These are phyloP conservation scores for Aspergillus sp. DNA, from an alignment of 2,329 filamentous ascomycete species.

Conservation along the genomic window DNA sequence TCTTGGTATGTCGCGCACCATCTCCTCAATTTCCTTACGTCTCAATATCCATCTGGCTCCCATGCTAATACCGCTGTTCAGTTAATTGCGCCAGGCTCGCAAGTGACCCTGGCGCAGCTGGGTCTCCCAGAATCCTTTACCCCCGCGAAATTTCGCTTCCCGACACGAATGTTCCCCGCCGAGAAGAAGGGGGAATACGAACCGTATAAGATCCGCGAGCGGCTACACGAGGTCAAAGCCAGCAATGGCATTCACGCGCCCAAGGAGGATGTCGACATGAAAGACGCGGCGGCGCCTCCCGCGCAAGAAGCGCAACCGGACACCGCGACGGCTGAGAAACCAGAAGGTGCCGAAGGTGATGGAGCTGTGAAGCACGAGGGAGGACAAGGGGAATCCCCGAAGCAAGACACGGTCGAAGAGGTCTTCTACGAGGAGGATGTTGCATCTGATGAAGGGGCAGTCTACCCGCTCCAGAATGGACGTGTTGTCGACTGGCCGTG, in stretches of 20 bases:
- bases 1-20: slow-evolving; percentile 32
- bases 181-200: slow-evolving; percentile 71
- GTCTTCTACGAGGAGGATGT: slow-evolving; percentile 78
- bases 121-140: slow-evolving; percentile 85
- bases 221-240: slow-evolving; percentile 19
- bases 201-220: slow-evolving; percentile 66
- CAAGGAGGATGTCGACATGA: slow-evolving; percentile 37
- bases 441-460: slow-evolving; percentile 75
- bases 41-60: slow-evolving; percentile 1
- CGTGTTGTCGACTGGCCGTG: slow-evolving; percentile 83
- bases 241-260: slow-evolving; percentile 20
- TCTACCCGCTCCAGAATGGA: slow-evolving; percentile 76
- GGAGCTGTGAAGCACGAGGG: slow-evolving; percentile 22
- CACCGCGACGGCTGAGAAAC: slow-evolving; percentile 12
- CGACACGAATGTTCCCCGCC: slow-evolving; percentile 83
- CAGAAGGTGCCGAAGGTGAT: slow-evolving; percentile 12
- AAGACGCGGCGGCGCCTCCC: slow-evolving; percentile 29
- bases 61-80: slow-evolving; percentile 13
- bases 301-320: slow-evolving; percentile 6
- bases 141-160: slow-evolving; percentile 73
- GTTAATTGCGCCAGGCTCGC: slow-evolving; percentile 60
- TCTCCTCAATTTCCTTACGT: too few species aligned
- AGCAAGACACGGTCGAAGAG: slow-evolving; percentile 33
- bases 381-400: slow-evolving; percentile 16
- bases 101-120: slow-evolving; percentile 82